Evolutionary conservation across 352 stramenopile genomes (phyloP).

Genomic region (Pythium angustatum): DNA sequence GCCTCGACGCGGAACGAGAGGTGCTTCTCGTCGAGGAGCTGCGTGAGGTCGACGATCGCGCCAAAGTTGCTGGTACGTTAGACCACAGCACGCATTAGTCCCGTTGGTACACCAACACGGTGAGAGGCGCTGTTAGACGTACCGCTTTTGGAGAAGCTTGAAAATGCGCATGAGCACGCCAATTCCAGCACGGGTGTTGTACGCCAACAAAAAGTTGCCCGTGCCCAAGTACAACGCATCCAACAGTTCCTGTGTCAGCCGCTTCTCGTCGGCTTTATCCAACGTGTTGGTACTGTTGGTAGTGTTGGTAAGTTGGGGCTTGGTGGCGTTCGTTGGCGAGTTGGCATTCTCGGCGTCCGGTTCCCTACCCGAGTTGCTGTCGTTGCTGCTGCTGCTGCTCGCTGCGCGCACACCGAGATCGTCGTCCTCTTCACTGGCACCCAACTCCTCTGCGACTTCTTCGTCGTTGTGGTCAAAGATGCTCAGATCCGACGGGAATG

Average conservation of each 20-base stretch:
- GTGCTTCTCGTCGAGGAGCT: conserved; percentile 76
- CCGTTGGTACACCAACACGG: no score
- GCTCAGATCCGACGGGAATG: conserved; percentile 39
- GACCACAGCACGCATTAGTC: no score
- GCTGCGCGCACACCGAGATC: conserved; percentile 8
- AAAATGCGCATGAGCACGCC: conserved; percentile 70
- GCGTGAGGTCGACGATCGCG: conserved; percentile 48
- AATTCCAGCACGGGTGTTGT: conserved; percentile 86
- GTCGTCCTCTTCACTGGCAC: conserved; percentile 5
- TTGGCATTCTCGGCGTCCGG: conserved; percentile 16
- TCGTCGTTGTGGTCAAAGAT: conserved; percentile 38
- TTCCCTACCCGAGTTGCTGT: conserved; percentile 22
- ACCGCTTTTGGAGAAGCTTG: conserved; percentile 60
- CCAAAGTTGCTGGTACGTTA: conserved; percentile 44
- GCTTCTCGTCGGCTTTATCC: conserved; percentile 6
- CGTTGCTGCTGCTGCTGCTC: conserved; percentile 1
- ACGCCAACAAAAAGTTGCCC: conserved; percentile 85
- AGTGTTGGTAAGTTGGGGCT: background rate
- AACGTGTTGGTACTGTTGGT: background rate
- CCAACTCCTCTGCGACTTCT: conserved; percentile 27
- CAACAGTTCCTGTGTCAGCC: conserved; percentile 55
- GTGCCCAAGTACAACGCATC: conserved; percentile 73
- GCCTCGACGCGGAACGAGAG: conserved; percentile 82
- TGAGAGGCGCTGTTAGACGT: no score
- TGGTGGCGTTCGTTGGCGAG: background rate